Evolutionary conservation across 345 rosid species (phyloP).

Genomic region (Brassica nigra): DNA sequence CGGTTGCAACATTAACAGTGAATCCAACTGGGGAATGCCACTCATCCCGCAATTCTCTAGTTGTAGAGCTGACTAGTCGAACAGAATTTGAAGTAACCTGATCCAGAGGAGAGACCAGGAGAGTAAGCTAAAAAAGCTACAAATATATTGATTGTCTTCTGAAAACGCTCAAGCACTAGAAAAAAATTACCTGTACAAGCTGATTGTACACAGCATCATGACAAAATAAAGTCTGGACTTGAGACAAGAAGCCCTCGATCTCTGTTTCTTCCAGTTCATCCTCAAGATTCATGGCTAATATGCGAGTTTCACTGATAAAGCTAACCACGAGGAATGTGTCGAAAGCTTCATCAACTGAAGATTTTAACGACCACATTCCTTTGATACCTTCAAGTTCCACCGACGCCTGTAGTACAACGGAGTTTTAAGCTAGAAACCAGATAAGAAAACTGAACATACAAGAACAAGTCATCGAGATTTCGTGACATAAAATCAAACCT

Average conservation of each 20-base stretch:
- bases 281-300: conserved; percentile 96
- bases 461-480: conserved; percentile 4
- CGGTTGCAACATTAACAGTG: conserved; percentile 93
- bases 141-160: conserved; percentile 9
- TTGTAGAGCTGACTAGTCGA: conserved; percentile 75
- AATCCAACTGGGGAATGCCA: conserved; percentile 85
- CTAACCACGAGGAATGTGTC: conserved; percentile 97
- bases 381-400: conserved; percentile 99
- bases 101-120: conserved; percentile 25
- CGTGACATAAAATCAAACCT: conserved; percentile 49
- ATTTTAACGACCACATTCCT: conserved; percentile 99
- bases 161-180: not conserved
- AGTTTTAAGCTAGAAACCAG: conserved; percentile 14
- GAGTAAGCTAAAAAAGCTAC: conserved; percentile 6
- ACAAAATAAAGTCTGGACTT: conserved; percentile 95
- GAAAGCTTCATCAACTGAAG: conserved; percentile 88
- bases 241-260: conserved; percentile 91
- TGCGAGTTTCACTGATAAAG: conserved; percentile 91
- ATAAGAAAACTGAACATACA: not conserved
- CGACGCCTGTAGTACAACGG: conserved; percentile 65
- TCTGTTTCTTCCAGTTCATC: conserved; percentile 99
- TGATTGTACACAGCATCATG: conserved; percentile 93
- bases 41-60: conserved; percentile 70
- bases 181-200: conserved; percentile 76
- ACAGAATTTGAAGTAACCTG: conserved; percentile 94